These are phyloP conservation scores for Macrophomina tecta DNA, from an alignment of 2,329 filamentous ascomycete species.

Conservation along the genomic window DNA sequence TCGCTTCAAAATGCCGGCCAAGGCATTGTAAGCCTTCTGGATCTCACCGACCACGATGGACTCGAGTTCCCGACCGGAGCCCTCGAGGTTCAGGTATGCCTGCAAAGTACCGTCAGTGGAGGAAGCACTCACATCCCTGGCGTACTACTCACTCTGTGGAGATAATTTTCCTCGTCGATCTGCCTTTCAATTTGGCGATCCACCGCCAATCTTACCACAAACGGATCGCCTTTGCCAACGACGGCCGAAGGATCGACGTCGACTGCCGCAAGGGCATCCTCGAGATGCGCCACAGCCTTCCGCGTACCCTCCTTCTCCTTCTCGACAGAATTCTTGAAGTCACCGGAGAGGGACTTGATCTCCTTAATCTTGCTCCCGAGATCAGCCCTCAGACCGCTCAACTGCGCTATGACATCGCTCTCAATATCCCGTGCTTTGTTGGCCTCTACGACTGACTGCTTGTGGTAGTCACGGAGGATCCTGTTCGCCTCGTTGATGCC, in stretches of 20 bases:
- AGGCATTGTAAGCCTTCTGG: conserved; percentile 95
- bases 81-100: conserved; percentile 94
- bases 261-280: conserved; percentile 79
- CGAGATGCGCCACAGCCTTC: conserved; percentile 78
- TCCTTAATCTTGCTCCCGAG: conserved; percentile 97
- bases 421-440: conserved; percentile 92
- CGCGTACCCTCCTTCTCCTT: conserved; percentile 90
- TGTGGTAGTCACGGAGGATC: conserved; percentile 82
- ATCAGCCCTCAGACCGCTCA: conserved; percentile 85
- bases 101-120: conserved; percentile 45
- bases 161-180: conserved; percentile 95
- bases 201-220: conserved; percentile 81
- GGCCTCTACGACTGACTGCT: conserved; percentile 76
- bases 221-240: conserved; percentile 89
- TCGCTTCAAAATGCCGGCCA: conserved; percentile 87
- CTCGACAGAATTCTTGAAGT: conserved; percentile 96
- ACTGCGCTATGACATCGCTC: conserved; percentile 84
- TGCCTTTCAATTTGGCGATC: conserved; percentile 91
- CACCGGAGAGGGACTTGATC: conserved; percentile 89
- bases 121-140: background rate
- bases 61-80: conserved; percentile 91
- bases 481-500: conserved; percentile 88
- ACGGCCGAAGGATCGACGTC: conserved; percentile 78
- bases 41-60: conserved; percentile 97
- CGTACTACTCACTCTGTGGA: conserved; percentile 75